Conservation (phyloP, 257 asterid genomes). For the Fraxinus pennsylvanica region DNA sequence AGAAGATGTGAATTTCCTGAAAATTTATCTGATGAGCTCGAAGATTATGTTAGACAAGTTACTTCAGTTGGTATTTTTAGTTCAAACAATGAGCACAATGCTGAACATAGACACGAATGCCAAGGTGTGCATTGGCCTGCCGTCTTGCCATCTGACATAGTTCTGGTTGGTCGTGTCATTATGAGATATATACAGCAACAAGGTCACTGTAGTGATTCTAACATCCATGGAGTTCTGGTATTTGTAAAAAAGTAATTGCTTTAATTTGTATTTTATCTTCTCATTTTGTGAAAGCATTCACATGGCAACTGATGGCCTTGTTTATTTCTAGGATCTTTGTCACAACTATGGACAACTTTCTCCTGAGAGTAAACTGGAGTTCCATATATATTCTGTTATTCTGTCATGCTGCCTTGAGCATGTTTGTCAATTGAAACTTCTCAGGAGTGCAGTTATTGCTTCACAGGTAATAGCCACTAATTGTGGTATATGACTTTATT, state of each 20-base stretch:
- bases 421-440: slow-evolving; percentile 48
- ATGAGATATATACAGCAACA: slow-evolving; percentile 57
- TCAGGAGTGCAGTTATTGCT: slow-evolving; percentile 46
- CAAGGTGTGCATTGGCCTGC: slow-evolving; percentile 84
- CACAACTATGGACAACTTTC: slow-evolving; percentile 70
- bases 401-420: slow-evolving; percentile 72
- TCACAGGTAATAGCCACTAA: slow-evolving; percentile 56
- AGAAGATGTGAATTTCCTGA: slow-evolving; percentile 27
- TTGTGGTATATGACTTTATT: slow-evolving; percentile 3
- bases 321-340: slow-evolving; percentile 69
- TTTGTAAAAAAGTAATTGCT: not conserved
- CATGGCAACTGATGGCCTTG: slow-evolving; percentile 33
- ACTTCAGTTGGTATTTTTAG: slow-evolving; percentile 34
- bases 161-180: slow-evolving; percentile 86
- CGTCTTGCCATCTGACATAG: slow-evolving; percentile 79
- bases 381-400: slow-evolving; percentile 72
- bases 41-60: slow-evolving; percentile 48
- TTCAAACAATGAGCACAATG: slow-evolving; percentile 38
- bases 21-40: slow-evolving; percentile 61
- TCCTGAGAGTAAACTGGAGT: slow-evolving; percentile 74
- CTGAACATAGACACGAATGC: slow-evolving; percentile 88
- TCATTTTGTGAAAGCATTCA: slow-evolving; percentile 15
- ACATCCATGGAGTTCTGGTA: slow-evolving; percentile 52
- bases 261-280: slow-evolving; percentile 21
- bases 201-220: slow-evolving; percentile 35